A percentile compares a stretch with the other conserved stretches of the same genome.
phyloP scores from a whole-genome alignment of 495 filamentous ascomycete genomes.

The Neurospora pannonica region DNA sequence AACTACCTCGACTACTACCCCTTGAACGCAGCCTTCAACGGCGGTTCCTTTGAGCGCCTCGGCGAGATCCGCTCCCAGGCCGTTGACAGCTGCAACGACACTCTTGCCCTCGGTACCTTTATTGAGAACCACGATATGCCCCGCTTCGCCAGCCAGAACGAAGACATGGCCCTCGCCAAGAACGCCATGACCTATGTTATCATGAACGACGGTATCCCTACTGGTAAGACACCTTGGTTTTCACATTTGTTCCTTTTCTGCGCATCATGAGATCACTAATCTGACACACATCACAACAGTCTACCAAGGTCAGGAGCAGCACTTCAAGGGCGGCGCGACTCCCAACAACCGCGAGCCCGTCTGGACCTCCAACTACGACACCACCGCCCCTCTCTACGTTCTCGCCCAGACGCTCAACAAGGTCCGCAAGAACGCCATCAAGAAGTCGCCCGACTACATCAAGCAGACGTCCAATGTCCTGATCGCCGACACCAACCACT shows the following conservation, averaged over 20 bases:
- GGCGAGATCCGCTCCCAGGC: conserved; percentile 9
- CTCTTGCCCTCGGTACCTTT: conserved; percentile 48
- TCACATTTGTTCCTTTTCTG: not conserved
- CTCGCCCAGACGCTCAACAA: conserved; percentile 49
- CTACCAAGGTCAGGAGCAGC: conserved; percentile 62
- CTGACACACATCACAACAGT: conserved; percentile 5
- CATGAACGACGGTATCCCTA: conserved; percentile 48
- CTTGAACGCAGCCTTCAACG: conserved; percentile 31
- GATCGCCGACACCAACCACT: conserved; percentile 43
- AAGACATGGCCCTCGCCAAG: conserved; percentile 51
- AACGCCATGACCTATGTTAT: conserved; percentile 65
- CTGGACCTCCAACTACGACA: conserved; percentile 59
- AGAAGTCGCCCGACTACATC: conserved; percentile 35
- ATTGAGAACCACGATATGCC: conserved; percentile 73
- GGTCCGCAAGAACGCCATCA: conserved; percentile 50
- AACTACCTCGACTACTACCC: conserved; percentile 60
- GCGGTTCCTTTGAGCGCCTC: conserved; percentile 12
- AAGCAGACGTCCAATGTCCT: conserved; percentile 45
- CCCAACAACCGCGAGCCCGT: conserved; percentile 66
- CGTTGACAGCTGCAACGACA: conserved; percentile 18
- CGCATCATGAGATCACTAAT: not conserved
- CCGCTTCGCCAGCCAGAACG: conserved; percentile 50
- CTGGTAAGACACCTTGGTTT: conserved; percentile 10
- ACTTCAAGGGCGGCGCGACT: conserved; percentile 48
- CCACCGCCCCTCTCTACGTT: conserved; percentile 47